These are phyloP conservation scores for Pseudogymnoascus sp. DNA, from an alignment of 2,329 filamentous ascomycete genomes.

Conservation along the genomic window DNA sequence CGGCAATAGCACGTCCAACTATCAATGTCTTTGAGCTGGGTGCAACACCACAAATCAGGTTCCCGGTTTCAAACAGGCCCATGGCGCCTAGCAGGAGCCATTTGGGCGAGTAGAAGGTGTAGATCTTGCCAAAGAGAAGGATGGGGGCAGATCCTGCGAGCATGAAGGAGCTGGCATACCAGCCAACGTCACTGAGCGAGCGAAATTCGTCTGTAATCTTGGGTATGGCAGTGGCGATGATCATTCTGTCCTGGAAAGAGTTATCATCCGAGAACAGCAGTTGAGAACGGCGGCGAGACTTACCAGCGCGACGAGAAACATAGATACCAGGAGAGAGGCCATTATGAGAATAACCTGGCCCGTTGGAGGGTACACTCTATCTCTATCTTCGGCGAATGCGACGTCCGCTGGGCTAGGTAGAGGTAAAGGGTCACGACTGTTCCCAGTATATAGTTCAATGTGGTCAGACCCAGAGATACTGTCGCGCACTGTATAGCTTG, in stretches of 20 bases:
- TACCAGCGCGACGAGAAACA: constrained; percentile 40
- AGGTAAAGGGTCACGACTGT: background rate
- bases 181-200: constrained; percentile 25
- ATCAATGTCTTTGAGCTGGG: constrained; percentile 28
- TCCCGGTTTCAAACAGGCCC: constrained; percentile 30
- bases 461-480: background rate
- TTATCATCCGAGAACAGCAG: background rate
- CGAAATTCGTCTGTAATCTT: constrained; percentile 23
- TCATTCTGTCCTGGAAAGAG: constrained; percentile 27
- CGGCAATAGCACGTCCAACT: constrained; percentile 29
- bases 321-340: constrained; percentile 37
- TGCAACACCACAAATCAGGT: constrained; percentile 27
- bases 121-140: constrained; percentile 24
- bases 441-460: background rate
- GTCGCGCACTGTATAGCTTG: background rate
- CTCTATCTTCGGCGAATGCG: background rate
- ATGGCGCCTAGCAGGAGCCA: constrained; percentile 25
- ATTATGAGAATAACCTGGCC: constrained; percentile 29
- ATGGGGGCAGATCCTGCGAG: constrained; percentile 27
- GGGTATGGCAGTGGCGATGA: constrained; percentile 19
- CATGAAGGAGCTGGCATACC: constrained; percentile 36
- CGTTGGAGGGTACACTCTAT: background rate
- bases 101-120: constrained; percentile 28
- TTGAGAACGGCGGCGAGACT: background rate
- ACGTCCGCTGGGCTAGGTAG: background rate